Percentiles rank a stretch among this genome's conserved stretches.
Conservation (phyloP, 1,139 yeast genomes). For the Yamadazyma diospyri region DNA sequence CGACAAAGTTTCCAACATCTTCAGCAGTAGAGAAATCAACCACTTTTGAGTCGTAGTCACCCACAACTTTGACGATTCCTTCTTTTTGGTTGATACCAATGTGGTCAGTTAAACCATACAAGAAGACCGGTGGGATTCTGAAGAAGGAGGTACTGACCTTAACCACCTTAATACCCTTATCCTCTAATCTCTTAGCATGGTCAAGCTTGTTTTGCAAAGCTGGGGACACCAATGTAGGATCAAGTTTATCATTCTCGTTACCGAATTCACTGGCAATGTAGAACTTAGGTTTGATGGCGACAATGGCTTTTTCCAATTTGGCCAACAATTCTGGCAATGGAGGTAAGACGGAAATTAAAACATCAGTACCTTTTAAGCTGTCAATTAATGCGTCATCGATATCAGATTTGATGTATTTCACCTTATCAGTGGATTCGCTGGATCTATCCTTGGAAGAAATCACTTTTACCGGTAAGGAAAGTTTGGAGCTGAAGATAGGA, state of each 20-base stretch:
- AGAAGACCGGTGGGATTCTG: constrained; percentile 36
- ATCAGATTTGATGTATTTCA: constrained; percentile 39
- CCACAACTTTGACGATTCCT: constrained; percentile 35
- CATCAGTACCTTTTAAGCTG: constrained; percentile 48
- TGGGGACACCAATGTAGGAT: constrained; percentile 26
- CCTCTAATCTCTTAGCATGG: constrained; percentile 40
- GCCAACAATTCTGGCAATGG: constrained; percentile 22
- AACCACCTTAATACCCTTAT: constrained; percentile 50
- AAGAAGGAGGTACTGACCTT: constrained; percentile 46
- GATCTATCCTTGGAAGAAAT: constrained; percentile 44
- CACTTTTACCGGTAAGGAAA: constrained; percentile 48
- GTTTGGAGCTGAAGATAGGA: constrained; percentile 39
- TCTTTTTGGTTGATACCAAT: constrained; percentile 35
- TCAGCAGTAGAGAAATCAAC: constrained; percentile 30
- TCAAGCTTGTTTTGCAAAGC: constrained; percentile 34
- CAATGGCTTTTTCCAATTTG: constrained; percentile 31
- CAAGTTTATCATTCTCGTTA: constrained; percentile 27
- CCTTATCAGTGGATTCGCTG: constrained; percentile 28
- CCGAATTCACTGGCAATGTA: constrained; percentile 68
- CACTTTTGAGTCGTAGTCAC: constrained; percentile 10
- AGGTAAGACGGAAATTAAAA: constrained; percentile 43
- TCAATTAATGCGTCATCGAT: constrained; percentile 16
- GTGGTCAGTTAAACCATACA: constrained; percentile 30
- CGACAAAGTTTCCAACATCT: constrained; percentile 50
- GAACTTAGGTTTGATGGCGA: constrained; percentile 44